phyloP scores from a whole-genome alignment of 2,329 filamentous ascomycete species.

The Lasiodiplodia sp. region DNA sequence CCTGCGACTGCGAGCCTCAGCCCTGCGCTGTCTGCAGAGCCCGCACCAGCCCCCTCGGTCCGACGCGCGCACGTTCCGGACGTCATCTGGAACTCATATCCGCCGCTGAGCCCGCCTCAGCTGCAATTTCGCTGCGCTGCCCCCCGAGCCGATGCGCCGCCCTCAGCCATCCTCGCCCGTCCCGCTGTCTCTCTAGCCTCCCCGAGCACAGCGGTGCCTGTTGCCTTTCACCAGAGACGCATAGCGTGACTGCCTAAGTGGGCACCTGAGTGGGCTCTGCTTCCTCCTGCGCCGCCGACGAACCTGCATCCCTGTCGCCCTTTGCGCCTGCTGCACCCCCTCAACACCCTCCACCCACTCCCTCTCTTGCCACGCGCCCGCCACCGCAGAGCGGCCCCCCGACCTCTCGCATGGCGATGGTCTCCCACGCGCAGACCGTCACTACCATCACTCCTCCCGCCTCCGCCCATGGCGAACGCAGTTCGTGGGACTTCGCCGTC shows the following conservation, averaged over 20 bases:
- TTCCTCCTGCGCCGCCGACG: slow-evolving; percentile 25
- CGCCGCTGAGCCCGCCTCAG: slow-evolving; percentile 15
- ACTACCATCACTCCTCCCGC: slow-evolving; percentile 50
- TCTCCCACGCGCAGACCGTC: slow-evolving; percentile 32
- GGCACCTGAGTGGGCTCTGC: slow-evolving; percentile 18
- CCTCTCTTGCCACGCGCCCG: slow-evolving; percentile 10
- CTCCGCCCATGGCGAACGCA: slow-evolving; percentile 48
- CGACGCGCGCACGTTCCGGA: slow-evolving; percentile 15
- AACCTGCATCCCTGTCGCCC: slow-evolving; percentile 24
- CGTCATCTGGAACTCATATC: slow-evolving; percentile 22
- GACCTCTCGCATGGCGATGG: slow-evolving; percentile 27
- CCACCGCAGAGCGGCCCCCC: slow-evolving; percentile 16
- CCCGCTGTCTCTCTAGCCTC: slow-evolving; percentile 20
- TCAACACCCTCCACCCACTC: slow-evolving; percentile 22
- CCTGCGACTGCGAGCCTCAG: neutral
- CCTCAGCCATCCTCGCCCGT: slow-evolving; percentile 16
- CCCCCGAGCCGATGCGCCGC: slow-evolving; percentile 22
- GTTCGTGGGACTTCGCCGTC: slow-evolving; percentile 49
- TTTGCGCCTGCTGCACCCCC: slow-evolving; percentile 22
- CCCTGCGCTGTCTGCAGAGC: slow-evolving; percentile 8
- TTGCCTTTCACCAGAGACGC: slow-evolving; percentile 12
- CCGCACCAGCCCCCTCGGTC: neutral
- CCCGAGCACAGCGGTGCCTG: slow-evolving; percentile 16
- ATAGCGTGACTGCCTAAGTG: slow-evolving; percentile 15
- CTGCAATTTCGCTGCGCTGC: slow-evolving; percentile 24